A percentile compares a stretch with the other conserved stretches of the same genome.
phyloP scores from a whole-genome alignment of 805 yeast species.

The Hanseniaspora taiwanica region DNA sequence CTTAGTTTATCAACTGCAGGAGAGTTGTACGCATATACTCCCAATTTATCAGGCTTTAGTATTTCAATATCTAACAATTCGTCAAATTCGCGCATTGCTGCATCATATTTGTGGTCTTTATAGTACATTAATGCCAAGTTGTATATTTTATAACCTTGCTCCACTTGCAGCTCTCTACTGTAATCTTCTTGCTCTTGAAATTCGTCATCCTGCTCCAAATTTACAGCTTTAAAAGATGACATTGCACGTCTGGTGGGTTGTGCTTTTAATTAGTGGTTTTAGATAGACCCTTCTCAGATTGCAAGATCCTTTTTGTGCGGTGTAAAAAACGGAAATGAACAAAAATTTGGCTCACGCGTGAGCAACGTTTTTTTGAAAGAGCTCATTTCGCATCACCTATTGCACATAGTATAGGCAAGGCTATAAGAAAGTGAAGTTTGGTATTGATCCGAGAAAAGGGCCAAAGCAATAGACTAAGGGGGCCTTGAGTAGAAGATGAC shows the following conservation, averaged over 20 bases:
- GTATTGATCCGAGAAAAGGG: not conserved
- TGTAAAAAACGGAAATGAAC: too few species aligned
- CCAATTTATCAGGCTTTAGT: slow-evolving; percentile 33
- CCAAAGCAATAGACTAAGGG: not conserved
- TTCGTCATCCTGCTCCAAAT: slow-evolving; percentile 54
- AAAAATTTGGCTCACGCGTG: too few species aligned
- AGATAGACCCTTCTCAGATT: too few species aligned
- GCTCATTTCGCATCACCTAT: too few species aligned
- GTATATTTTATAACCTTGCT: slow-evolving; percentile 67
- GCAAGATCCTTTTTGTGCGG: not conserved
- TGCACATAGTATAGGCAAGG: too few species aligned
- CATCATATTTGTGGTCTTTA: slow-evolving; percentile 31
- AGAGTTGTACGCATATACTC: slow-evolving; percentile 26
- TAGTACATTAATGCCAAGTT: slow-evolving; percentile 58
- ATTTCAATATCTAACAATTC: slow-evolving; percentile 59
- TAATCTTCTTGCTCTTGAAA: slow-evolving; percentile 70
- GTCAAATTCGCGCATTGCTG: slow-evolving; percentile 44
- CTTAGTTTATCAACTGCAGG: slow-evolving; percentile 65
- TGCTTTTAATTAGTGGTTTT: too few species aligned
- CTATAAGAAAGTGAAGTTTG: too few species aligned
- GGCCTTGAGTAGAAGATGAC: not conserved
- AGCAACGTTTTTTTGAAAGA: too few species aligned
- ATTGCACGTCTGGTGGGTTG: slow-evolving; percentile 3
- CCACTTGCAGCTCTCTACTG: slow-evolving; percentile 80
- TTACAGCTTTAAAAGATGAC: slow-evolving; percentile 72